A percentile compares a stretch with the other conserved stretches of the same genome.
These are phyloP conservation scores for Fraxinus angustifolia DNA, from an alignment of 305 asterid genomes.

Conservation along the genomic window DNA sequence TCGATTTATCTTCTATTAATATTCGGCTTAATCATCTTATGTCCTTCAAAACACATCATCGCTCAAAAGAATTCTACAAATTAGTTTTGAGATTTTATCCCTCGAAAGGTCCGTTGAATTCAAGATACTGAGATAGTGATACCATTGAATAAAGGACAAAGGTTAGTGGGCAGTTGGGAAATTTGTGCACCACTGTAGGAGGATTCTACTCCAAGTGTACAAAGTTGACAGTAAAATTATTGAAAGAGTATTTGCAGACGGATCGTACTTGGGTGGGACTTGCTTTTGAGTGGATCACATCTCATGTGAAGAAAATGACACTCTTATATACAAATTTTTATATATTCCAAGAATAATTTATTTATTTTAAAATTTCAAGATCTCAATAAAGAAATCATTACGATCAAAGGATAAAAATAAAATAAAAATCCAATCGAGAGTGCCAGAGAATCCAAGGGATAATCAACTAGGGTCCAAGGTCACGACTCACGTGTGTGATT, in stretches of 20 bases:
- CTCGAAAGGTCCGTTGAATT: neutral
- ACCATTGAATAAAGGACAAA: conserved; percentile 31
- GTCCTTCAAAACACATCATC: neutral
- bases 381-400: neutral
- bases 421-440: neutral
- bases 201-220: neutral
- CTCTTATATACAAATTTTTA: too few species aligned
- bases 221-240: neutral
- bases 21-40: neutral
- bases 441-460: neutral
- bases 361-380: neutral
- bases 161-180: conserved; percentile 17
- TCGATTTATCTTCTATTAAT: neutral
- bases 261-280: too few species aligned
- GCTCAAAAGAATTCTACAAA: neutral
- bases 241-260: neutral
- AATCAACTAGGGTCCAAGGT: conserved; percentile 17
- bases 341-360: too few species aligned
- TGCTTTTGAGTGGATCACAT: too few species aligned
- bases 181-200: neutral
- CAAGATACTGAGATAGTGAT: conserved; percentile 18
- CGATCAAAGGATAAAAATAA: neutral
- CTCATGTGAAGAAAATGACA: too few species aligned
- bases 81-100: neutral
- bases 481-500: conserved; percentile 20